Base-by-base conservation (phyloP, 228 moss, liverwort and hornwort genomes). In the Sphagnum magellanicum region DNA sequence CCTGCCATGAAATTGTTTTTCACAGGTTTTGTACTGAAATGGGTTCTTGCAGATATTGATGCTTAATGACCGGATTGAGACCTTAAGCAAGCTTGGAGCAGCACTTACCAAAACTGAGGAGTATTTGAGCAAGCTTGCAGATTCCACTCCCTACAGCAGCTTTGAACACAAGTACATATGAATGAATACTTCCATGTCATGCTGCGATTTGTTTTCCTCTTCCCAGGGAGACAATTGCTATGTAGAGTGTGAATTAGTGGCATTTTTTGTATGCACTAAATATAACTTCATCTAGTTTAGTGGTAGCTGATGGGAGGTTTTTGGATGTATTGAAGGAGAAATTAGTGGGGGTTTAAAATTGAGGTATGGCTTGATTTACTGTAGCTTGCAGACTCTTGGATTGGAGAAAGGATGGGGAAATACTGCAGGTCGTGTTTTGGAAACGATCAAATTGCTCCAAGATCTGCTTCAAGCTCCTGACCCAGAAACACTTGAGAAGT, bases 381-480 rank as follows among this genome's bases (percentile, higher is more conserved):
- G 57, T 77, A 97, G 96, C 70, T 73, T 97, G 66, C 92, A 93
- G 71, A 89, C 93, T 52, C 17, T 91, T 48, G 96, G 96, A 2
- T 66, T 97, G 16, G 96, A 97, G 75, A 92, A 93, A 58, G 96
- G 93, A 72, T 97, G 96, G 96, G 96, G 96, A 16, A 77, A 89
- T 63, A 93, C 93, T 15, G 93, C 81, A 72, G 93, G 88, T n/a
- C 89, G 91, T 57, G 89, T 85, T 50, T 68, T 97, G 68, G 86
- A 97, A 51, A 82, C 79, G 4, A 74, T 93, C 67, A 86, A 71
- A 59, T 72, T 97, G 72, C 82, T 97, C 9, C 76, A 78, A 61
- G 96, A 97, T 63, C 46, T 97, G 6, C 88, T 97, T 49, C 93
- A 97, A 73, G 96, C 96, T 51, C 96, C 96, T 70, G 96, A 93